These are phyloP conservation scores for Discostella pseudostelligera DNA, from an alignment of 108 stramenopile genomes.

Conservation along the genomic window DNA sequence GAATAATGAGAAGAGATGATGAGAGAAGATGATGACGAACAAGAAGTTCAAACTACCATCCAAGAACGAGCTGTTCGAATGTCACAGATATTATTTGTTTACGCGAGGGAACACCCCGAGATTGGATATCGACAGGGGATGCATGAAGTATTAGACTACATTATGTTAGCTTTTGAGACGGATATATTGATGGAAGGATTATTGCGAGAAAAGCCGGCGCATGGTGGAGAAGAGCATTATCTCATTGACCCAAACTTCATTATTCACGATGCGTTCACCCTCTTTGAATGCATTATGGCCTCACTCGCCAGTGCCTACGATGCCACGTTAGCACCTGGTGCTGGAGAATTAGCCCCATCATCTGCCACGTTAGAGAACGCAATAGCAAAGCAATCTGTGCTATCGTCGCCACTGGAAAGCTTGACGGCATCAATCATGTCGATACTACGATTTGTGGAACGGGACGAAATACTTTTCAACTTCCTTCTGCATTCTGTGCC, in stretches of 20 bases:
- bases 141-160: conserved; percentile 80
- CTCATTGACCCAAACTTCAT: conserved; percentile 51
- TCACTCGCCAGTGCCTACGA: conserved; percentile 68
- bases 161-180: conserved; percentile 68
- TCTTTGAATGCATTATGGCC: conserved; percentile 61
- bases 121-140: conserved; percentile 88
- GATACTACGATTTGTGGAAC: conserved; percentile 55
- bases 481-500: conserved; percentile 35
- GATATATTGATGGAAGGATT: conserved; percentile 44
- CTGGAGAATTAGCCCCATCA: conserved; percentile 15
- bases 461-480: conserved; percentile 52
- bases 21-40: conserved; percentile 2
- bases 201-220: background rate
- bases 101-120: conserved; percentile 53
- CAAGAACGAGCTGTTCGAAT: conserved; percentile 41
- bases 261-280: conserved; percentile 50
- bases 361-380: conserved; percentile 17
- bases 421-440: conserved; percentile 63
- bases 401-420: conserved; percentile 33
- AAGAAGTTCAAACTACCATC: conserved; percentile 15
- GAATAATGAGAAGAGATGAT: background rate
- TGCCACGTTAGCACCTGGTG: conserved; percentile 29
- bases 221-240: conserved; percentile 18
- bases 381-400: conserved; percentile 2
- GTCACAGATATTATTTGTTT: conserved; percentile 44